Percentiles rank a stretch among this genome's conserved stretches.
Evolutionary conservation across 129 eudicot species (phyloP).

Genomic region (Pulicaria dysenterica): DNA sequence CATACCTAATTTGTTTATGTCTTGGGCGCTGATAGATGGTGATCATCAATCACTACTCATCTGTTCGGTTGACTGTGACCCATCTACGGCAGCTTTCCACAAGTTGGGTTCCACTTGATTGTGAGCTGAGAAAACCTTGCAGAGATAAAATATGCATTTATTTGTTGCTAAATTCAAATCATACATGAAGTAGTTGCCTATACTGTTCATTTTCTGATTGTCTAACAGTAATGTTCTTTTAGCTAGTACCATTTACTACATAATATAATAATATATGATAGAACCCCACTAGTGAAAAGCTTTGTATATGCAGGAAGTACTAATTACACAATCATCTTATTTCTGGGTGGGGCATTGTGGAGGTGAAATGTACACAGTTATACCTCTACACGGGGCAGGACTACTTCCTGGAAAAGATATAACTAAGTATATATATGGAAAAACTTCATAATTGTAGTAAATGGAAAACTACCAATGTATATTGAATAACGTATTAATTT

Average conservation of each 20-base stretch:
- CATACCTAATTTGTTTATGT: slow-evolving; percentile 5
- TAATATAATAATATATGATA: neutral
- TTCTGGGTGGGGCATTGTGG: neutral
- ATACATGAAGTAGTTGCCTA: neutral
- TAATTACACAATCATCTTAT: neutral
- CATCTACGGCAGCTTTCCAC: neutral
- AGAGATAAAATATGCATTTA: neutral
- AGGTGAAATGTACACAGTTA: too few relatives aligned
- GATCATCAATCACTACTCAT: neutral
- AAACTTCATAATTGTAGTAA: too few relatives aligned
- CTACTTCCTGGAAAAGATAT: too few relatives aligned
- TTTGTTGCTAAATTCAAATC: neutral
- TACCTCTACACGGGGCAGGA: too few relatives aligned
- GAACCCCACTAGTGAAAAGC: neutral
- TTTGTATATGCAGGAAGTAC: neutral
- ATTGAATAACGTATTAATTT: too few relatives aligned
- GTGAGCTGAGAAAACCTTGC: neutral
- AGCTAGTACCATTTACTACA: neutral
- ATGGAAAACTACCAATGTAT: too few relatives aligned
- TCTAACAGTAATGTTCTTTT: neutral
- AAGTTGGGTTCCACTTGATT: neutral
- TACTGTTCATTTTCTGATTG: neutral
- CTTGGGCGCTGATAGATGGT: neutral
- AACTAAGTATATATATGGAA: too few relatives aligned
- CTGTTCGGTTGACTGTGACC: too few relatives aligned